phyloP scores from a whole-genome alignment of 2,329 filamentous ascomycete genomes.

The Ascochyta rabiei region DNA sequence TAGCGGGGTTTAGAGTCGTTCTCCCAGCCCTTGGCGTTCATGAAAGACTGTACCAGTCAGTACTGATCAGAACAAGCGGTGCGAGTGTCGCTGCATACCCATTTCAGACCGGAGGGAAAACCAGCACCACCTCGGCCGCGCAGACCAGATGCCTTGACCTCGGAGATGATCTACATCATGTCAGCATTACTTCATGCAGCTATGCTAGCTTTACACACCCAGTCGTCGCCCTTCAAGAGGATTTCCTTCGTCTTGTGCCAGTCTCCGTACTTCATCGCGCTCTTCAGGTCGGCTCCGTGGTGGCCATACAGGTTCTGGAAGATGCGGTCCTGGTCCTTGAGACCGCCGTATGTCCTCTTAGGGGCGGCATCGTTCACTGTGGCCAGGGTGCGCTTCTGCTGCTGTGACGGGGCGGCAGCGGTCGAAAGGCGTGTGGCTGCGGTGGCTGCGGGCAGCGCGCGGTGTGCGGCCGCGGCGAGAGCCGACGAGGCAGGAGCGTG shows the following conservation, averaged over 20 bases:
- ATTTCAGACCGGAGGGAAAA: constrained; percentile 98
- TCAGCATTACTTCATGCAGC: constrained; percentile 24
- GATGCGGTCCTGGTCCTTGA: constrained; percentile 96
- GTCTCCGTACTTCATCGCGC: constrained; percentile 96
- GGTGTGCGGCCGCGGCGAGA: constrained; percentile 49
- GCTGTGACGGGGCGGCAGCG: constrained; percentile 49
- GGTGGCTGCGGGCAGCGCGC: constrained; percentile 48
- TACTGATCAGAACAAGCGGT: not conserved
- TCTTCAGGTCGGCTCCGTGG: constrained; percentile 88
- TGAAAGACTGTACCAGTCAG: constrained; percentile 76
- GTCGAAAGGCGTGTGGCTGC: constrained; percentile 48
- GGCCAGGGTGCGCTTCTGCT: constrained; percentile 71
- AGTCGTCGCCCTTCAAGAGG: constrained; percentile 93
- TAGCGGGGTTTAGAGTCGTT: constrained; percentile 96
- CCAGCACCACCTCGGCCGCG: constrained; percentile 96
- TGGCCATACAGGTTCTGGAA: constrained; percentile 98
- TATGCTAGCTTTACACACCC: constrained; percentile 57
- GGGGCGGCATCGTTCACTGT: constrained; percentile 59
- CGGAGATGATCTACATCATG: constrained; percentile 77
- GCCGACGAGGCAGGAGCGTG: constrained; percentile 48
- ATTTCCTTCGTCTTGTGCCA: constrained; percentile 99
- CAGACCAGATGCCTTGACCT: constrained; percentile 95
- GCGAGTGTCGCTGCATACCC: constrained; percentile 64
- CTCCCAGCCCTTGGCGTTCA: constrained; percentile 99
- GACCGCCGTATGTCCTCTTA: constrained; percentile 77